Evolutionary conservation across 768 basidiomycete species (phyloP), one percentile per base, ranked within the genome.

Genomic region (Lactarius sp.): DNA sequence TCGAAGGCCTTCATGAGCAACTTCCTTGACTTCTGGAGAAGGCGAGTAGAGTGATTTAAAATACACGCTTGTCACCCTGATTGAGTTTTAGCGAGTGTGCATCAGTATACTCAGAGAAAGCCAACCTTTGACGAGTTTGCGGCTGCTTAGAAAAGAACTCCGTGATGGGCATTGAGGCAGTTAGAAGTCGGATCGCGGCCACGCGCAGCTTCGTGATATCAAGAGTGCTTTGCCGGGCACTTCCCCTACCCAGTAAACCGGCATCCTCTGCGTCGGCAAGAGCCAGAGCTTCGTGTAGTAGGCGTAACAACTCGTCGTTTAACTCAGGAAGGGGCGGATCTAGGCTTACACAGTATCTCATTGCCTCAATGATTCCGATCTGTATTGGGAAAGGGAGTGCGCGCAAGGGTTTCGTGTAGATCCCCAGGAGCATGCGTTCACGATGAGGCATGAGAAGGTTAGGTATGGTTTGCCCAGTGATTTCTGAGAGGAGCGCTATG

Each of bases 1-100:
- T 63, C 88, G 83, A 44, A 98, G 82, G 36, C 94, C 94, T 66
- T 97, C 92, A 67, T 98, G 94, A 0, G 97, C 94, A 8, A 94
- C 94, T 67, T 94, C 88, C 72, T 98, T 98, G 66, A 99, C 90
- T 70, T 97, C 94, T 12, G 85, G 80, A 14, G 88, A 90, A 20
- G 87, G 83, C 7, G 95, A 95, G 75, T 99, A 99, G 37, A 99
- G 82, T 12, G 95, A 94, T 76, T 99, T 98, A 83, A 99, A 99
- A 77, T 98, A 98, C 22, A 98, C 91, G 41, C 90, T 82, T 18
- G 94, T 95, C 12, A 98, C 93, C 69, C 95, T 96, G 44, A 14
- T 27, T 14, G 66, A 47, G 33, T 20, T 47, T 65, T 18, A 36
- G 27, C 56, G 50, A 52, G 58, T 36, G 59, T 12, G 10, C 54